Evolutionary conservation across 2,329 filamentous ascomycete species (phyloP).

Genomic region (Arthrobotrys pseudoclavata): DNA sequence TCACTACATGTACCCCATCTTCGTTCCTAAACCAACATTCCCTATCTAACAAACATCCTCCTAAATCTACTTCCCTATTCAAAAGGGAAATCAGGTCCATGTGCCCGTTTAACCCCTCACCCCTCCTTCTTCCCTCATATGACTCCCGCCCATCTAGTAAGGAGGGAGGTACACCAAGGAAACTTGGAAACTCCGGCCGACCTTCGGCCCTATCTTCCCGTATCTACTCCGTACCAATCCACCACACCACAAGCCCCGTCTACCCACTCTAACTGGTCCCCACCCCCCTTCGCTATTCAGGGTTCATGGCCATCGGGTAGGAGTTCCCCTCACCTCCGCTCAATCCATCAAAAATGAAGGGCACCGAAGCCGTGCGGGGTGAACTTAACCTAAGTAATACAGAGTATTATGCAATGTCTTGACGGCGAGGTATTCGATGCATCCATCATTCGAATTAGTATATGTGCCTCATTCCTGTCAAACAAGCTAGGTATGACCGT

Average conservation of each 20-base stretch:
- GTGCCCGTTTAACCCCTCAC: slow-evolving; percentile 7
- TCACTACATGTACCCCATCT: too few relatives aligned
- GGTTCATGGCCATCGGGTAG: not conserved
- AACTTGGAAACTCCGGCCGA: slow-evolving; percentile 29
- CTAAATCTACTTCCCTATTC: too few relatives aligned
- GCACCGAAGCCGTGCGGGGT: slow-evolving; percentile 39
- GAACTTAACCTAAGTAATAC: not conserved
- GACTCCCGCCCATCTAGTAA: not conserved
- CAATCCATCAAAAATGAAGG: not conserved
- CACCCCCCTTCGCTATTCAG: not conserved
- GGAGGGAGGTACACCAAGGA: not conserved
- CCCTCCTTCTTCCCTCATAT: not conserved
- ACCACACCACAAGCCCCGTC: slow-evolving; percentile 42
- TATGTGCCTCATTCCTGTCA: not conserved
- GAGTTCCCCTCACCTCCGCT: not conserved
- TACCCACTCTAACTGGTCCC: slow-evolving; percentile 37
- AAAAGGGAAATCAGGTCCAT: too few relatives aligned
- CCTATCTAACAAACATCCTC: not conserved
- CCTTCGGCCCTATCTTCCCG: slow-evolving; percentile 19
- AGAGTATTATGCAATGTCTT: not conserved
- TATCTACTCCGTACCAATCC: slow-evolving; percentile 37
- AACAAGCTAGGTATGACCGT: too few relatives aligned
- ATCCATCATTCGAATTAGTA: not conserved
- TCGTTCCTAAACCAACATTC: too few relatives aligned
- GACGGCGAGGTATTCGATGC: not conserved